Base-by-base conservation (phyloP, 2,329 filamentous ascomycete genomes). In the Beauveria sp. region DNA sequence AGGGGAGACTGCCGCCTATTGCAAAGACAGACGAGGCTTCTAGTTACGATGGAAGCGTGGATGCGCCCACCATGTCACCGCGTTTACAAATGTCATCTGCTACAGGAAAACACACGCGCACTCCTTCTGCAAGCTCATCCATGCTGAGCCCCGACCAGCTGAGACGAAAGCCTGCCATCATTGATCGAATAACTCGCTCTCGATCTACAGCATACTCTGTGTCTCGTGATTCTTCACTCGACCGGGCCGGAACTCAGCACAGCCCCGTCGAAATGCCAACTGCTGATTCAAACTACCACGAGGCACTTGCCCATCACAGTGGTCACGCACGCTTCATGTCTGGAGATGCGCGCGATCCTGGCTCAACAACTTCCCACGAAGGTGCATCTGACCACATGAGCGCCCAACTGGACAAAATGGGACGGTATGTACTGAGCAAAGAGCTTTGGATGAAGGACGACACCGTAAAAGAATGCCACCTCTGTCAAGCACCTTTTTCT, bases 391-490 rank as follows among this genome's bases (percentile, higher is more conserved):
- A 85, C 63, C 77, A 79, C 54, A 84, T 87, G 62, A 87, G 79
- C 67, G 81, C 83, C 9, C 81, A 83, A 60, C 76, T 88, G 7
- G 85, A 85, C 55, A 88, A 89, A 67, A 88, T 96, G 80, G 86
- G 89, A 65, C 90, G 91, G 69, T 92, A 93, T 70, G 88, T 99
- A 8, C 77, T 98, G 51, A 96, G 90, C 72, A 95, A 93, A 70
- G 93, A 98, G 67, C 98, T 96, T 68, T 98, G 93, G 95, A 99
- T 99, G 95, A 90, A 92, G 63, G 95, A 99, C 71, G 95, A 98
- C 70, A 97, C 96, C 65, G 96, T 93, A 63, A 98, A 96, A 72
- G 93, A 97, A 69, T 99, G 95, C 70, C 99, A 97, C 72, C 85
- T 91, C 50, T 99, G 95, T 69, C 91, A 91, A 50, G 89, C 91